phyloP scores from a whole-genome alignment of 257 asterid species.

The Solanum bulbocastanum region DNA sequence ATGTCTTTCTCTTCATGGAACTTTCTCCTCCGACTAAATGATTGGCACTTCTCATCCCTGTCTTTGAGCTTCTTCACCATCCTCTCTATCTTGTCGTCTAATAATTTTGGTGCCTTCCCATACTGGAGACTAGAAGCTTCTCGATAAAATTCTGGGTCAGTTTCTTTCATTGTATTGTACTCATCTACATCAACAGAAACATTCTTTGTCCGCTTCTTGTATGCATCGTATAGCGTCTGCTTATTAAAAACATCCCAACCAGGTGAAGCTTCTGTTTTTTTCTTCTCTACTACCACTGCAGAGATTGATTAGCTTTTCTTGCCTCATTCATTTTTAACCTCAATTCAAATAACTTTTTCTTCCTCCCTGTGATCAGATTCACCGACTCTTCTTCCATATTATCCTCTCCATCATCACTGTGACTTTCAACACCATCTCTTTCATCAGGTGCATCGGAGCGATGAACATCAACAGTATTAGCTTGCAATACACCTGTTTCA shows the following conservation, averaged over 20 bases:
- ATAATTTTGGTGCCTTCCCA: neutral
- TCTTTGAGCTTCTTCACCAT: slow-evolving; percentile 87
- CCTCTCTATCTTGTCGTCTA: slow-evolving; percentile 67
- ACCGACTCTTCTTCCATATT: neutral
- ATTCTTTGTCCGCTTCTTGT: too few species aligned
- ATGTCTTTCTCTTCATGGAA: slow-evolving; percentile 91
- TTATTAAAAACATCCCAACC: too few species aligned
- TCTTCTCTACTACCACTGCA: slow-evolving; percentile 81
- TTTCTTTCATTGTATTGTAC: too few species aligned
- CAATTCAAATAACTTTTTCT: neutral
- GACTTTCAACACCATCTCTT: neutral
- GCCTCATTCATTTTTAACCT: slow-evolving; percentile 38
- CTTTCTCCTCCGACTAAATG: slow-evolving; percentile 93
- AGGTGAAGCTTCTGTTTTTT: slow-evolving; percentile 27
- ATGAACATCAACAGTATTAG: neutral
- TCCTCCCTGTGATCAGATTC: neutral
- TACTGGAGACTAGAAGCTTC: too few species aligned
- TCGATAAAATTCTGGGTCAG: too few species aligned
- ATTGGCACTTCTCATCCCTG: slow-evolving; percentile 62
- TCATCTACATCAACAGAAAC: too few species aligned
- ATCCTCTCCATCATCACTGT: neutral
- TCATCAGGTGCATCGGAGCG: neutral
- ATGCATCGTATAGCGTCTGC: too few species aligned
- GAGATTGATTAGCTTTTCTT: slow-evolving; percentile 82
- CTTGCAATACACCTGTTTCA: slow-evolving; percentile 19